Percentiles rank a stretch among this genome's conserved stretches.
phyloP scores from a whole-genome alignment of 495 filamentous ascomycete species.

The Penicillium desertorum region DNA sequence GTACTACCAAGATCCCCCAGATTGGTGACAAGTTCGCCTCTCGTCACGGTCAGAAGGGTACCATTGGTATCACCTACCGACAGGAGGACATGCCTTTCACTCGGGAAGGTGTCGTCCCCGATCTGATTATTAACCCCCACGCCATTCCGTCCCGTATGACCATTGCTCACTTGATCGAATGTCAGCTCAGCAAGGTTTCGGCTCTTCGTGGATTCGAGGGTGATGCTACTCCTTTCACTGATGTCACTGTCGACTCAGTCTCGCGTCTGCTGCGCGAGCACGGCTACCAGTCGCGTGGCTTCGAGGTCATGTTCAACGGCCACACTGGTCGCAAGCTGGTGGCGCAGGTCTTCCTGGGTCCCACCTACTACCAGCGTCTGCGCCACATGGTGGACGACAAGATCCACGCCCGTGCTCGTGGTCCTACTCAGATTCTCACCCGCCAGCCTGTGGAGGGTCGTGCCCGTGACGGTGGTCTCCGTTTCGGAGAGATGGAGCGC shows the following conservation, averaged over 20 bases:
- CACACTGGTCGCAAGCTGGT: conserved; percentile 92
- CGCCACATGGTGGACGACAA: conserved; percentile 99
- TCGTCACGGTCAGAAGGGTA: conserved; percentile 98
- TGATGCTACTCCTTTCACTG: conserved; percentile 97
- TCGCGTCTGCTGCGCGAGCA: conserved; percentile 84
- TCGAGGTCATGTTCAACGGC: conserved; percentile 98
- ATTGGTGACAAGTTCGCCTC: conserved; percentile 99
- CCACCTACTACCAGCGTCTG: conserved; percentile 98
- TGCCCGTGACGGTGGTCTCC: conserved; percentile 94
- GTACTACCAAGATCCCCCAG: conserved; percentile 96
- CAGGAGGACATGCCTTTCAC: conserved; percentile 99
- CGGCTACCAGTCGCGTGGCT: conserved; percentile 94
- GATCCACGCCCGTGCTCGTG: conserved; percentile 95
- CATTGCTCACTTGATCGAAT: conserved; percentile 99
- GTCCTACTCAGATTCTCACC: conserved; percentile 95
- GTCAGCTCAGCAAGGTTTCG: conserved; percentile 92
- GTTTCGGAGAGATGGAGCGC: conserved; percentile 99
- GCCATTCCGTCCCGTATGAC: conserved; percentile 99
- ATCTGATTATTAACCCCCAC: conserved; percentile 99
- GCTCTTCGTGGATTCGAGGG: conserved; percentile 88
- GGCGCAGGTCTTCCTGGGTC: conserved; percentile 93
- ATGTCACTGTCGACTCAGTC: conserved; percentile 94
- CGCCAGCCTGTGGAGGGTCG: conserved; percentile 98
- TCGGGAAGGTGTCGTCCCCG: conserved; percentile 82
- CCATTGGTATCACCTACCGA: conserved; percentile 95